These are phyloP conservation scores for Mortierella claussenii DNA, from an alignment of 192 early-diverging fungal species.

Conservation along the genomic window DNA sequence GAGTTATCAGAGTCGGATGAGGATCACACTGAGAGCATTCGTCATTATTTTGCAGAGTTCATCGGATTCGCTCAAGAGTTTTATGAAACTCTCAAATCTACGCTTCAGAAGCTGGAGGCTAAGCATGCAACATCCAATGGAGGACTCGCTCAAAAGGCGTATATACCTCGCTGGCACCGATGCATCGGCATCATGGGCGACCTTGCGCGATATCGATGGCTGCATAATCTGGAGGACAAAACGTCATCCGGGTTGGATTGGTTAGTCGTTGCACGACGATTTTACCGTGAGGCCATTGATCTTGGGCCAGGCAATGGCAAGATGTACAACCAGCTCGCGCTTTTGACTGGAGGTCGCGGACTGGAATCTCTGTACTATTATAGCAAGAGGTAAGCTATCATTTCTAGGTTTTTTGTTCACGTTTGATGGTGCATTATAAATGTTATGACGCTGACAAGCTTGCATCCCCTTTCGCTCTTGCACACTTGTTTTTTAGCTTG, in stretches of 20 bases:
- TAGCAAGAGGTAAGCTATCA: conserved; percentile 48
- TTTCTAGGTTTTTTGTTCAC: too few species aligned
- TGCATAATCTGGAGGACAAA: conserved; percentile 45
- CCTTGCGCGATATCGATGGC: conserved; percentile 63
- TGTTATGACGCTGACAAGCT: too few species aligned
- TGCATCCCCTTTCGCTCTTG: too few species aligned
- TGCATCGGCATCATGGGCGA: conserved; percentile 62
- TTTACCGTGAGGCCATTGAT: conserved; percentile 51
- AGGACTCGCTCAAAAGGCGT: conserved; percentile 8
- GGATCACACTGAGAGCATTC: conserved; percentile 23
- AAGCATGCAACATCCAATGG: conserved; percentile 16
- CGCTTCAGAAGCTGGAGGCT: conserved; percentile 45
- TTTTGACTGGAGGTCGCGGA: conserved; percentile 49
- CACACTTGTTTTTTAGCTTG: conserved; percentile 56
- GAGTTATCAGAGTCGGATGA: conserved; percentile 29
- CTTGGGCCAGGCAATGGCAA: conserved; percentile 59
- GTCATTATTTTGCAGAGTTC: conserved; percentile 55
- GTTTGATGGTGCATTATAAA: too few species aligned
- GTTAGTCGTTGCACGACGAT: conserved; percentile 39
- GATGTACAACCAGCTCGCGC: conserved; percentile 63
- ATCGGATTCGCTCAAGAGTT: conserved; percentile 58
- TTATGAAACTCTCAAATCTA: conserved; percentile 50
- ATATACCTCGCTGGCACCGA: conserved; percentile 58
- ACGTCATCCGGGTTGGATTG: conserved; percentile 9
- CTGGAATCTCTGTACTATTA: conserved; percentile 44